Conservation (phyloP, 805 yeast genomes). For the Zygosaccharomyces bailii region DNA sequence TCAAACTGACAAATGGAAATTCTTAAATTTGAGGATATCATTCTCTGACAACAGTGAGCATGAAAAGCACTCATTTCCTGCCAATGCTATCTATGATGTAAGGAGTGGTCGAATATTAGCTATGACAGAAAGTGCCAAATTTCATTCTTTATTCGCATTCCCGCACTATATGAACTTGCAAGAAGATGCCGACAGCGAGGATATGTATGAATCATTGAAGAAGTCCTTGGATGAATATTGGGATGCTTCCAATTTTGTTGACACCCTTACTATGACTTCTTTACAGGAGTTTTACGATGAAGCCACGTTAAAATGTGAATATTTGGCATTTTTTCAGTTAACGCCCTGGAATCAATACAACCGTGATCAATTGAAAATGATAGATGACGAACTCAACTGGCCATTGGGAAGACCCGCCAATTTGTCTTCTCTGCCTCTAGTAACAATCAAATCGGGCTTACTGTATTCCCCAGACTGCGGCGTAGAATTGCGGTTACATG, state of each 20-base stretch:
- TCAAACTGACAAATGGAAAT: conserved; percentile 39
- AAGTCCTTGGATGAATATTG: conserved; percentile 43
- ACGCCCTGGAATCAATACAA: conserved; percentile 54
- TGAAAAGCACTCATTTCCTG: conserved; percentile 46
- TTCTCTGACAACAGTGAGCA: conserved; percentile 45
- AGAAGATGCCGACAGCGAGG: conserved; percentile 40
- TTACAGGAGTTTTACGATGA: conserved; percentile 32
- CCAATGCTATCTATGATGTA: conserved; percentile 65
- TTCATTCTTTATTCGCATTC: conserved; percentile 56
- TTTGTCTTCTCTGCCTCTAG: conserved; percentile 46
- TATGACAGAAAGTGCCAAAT: conserved; percentile 59
- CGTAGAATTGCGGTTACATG: conserved; percentile 41
- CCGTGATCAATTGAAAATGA: conserved; percentile 47
- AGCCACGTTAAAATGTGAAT: conserved; percentile 59
- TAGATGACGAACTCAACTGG: conserved; percentile 67
- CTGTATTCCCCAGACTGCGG: conserved; percentile 92
- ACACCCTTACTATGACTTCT: conserved; percentile 46
- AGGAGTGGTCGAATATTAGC: conserved; percentile 60
- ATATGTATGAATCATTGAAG: conserved; percentile 45
- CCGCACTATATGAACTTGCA: conserved; percentile 48
- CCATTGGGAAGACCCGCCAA: conserved; percentile 81
- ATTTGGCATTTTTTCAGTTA: conserved; percentile 62
- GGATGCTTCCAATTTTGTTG: conserved; percentile 43
- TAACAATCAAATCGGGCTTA: conserved; percentile 54
- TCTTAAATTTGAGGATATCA: conserved; percentile 36